Conservation (phyloP, 2,329 filamentous ascomycete genomes). For the Sarocladiaceae sp. region DNA sequence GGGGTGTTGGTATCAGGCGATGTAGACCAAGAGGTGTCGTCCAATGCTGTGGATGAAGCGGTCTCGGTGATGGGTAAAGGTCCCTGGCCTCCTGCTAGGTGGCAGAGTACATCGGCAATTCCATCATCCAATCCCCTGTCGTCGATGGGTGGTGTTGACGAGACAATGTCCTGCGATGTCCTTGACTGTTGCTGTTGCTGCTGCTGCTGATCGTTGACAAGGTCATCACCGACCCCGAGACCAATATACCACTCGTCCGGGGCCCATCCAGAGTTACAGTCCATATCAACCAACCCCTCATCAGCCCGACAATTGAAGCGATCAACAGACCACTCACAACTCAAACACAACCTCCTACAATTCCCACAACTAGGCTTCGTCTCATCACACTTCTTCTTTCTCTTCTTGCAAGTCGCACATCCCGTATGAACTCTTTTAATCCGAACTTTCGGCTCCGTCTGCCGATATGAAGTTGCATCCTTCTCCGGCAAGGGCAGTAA, state of each 20-base stretch:
- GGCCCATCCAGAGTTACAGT: not conserved
- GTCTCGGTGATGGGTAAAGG: not conserved
- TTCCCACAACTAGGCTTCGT: constrained; percentile 28
- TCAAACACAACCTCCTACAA: constrained; percentile 30
- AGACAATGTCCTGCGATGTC: not conserved
- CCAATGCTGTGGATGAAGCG: not conserved
- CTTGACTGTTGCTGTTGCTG: no score
- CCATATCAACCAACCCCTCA: not conserved
- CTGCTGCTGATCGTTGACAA: not conserved
- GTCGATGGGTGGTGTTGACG: not conserved
- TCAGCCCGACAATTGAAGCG: constrained; percentile 11
- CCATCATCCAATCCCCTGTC: not conserved
- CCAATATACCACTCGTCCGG: not conserved
- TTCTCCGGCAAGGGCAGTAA: not conserved
- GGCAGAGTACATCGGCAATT: constrained; percentile 2
- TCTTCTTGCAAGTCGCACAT: constrained; percentile 27
- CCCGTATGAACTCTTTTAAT: constrained; percentile 30
- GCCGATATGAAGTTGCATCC: not conserved
- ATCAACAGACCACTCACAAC: constrained; percentile 25
- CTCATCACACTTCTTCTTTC: constrained; percentile 43
- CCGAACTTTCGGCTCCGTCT: constrained; percentile 22
- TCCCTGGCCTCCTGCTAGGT: not conserved
- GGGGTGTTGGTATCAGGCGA: not conserved
- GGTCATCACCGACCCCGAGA: not conserved
- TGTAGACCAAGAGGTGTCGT: not conserved